Percentiles rank a stretch among this genome's conserved stretches.
Evolutionary conservation across 768 basidiomycete genomes (phyloP).

Genomic region (Chalciporus sphaerocephalus): DNA sequence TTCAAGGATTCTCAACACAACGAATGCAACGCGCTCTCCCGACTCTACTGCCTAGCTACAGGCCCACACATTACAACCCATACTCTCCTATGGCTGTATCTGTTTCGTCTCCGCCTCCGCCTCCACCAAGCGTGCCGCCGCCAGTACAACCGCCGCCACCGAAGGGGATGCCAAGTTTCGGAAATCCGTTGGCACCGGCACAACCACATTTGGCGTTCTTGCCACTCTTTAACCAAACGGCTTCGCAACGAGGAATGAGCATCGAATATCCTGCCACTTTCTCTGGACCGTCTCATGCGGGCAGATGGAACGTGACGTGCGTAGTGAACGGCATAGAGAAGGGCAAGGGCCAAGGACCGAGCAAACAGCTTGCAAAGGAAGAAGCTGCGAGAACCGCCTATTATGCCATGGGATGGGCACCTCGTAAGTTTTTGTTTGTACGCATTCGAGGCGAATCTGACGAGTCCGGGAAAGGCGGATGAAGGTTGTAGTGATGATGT

Average conservation of each 20-base stretch:
- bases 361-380: constrained; percentile 75
- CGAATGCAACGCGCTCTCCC: constrained; percentile 20
- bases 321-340: constrained; percentile 72
- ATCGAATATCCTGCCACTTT: constrained; percentile 60
- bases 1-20: constrained; percentile 31
- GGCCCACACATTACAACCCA: constrained; percentile 30
- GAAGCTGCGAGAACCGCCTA: constrained; percentile 70
- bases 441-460: constrained; percentile 1
- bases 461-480: constrained; percentile 15
- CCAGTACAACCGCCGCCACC: constrained; percentile 37
- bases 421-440: constrained; percentile 28
- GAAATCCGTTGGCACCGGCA: constrained; percentile 63
- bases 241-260: constrained; percentile 56
- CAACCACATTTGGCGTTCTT: constrained; percentile 61
- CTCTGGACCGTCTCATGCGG: constrained; percentile 63
- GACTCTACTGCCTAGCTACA: constrained; percentile 16
- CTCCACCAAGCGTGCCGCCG: constrained; percentile 29
- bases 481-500: background rate
- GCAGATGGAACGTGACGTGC: constrained; percentile 63
- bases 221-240: constrained; percentile 71
- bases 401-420: constrained; percentile 72
- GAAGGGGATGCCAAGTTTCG: constrained; percentile 26
- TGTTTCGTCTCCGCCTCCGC: constrained; percentile 14
- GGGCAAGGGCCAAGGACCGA: constrained; percentile 60
- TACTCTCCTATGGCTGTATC: constrained; percentile 15